These are phyloP conservation scores for Echeveria elegans DNA, from an alignment of 164 flowering plant species.

Conservation along the genomic window DNA sequence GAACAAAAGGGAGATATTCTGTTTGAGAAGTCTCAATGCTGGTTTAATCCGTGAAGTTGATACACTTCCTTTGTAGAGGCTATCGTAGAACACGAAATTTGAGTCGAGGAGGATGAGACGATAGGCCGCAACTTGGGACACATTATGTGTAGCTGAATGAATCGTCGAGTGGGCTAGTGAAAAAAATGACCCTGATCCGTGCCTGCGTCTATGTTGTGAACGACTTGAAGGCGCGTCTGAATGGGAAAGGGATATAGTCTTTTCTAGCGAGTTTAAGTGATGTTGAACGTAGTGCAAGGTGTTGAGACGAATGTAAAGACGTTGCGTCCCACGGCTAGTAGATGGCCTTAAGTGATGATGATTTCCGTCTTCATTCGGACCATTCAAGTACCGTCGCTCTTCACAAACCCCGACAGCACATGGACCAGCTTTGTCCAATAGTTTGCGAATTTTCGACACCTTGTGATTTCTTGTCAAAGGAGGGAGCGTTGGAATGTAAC, in stretches of 20 bases:
- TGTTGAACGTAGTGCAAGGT: conserved; percentile 64
- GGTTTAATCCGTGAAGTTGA: conserved; percentile 62
- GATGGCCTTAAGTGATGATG: conserved; percentile 67
- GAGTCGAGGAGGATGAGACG: conserved; percentile 86
- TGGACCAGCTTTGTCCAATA: conserved; percentile 58
- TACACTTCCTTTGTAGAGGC: conserved; percentile 55
- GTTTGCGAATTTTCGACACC: conserved; percentile 45
- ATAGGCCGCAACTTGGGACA: conserved; percentile 81
- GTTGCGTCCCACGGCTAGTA: conserved; percentile 92
- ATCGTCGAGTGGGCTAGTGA: conserved; percentile 43
- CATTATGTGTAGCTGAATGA: conserved; percentile 47
- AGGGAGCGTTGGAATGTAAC: conserved; percentile 72
- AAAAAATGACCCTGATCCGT: conserved; percentile 22
- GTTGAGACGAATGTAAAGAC: conserved; percentile 91
- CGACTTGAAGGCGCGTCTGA: conserved; percentile 21
- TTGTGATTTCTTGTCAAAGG: conserved; percentile 80
- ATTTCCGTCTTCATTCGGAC: conserved; percentile 18
- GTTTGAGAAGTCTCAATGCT: conserved; percentile 66
- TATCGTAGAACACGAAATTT: conserved; percentile 48
- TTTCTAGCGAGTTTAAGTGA: conserved; percentile 61
- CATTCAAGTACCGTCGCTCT: conserved; percentile 12
- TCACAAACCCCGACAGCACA: conserved; percentile 31
- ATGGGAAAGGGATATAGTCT: conserved; percentile 47
- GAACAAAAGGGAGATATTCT: conserved; percentile 61
- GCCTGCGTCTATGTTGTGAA: conserved; percentile 17